These are phyloP conservation scores for Suillus variegatus DNA, from an alignment of 768 basidiomycete species.

Conservation along the genomic window DNA sequence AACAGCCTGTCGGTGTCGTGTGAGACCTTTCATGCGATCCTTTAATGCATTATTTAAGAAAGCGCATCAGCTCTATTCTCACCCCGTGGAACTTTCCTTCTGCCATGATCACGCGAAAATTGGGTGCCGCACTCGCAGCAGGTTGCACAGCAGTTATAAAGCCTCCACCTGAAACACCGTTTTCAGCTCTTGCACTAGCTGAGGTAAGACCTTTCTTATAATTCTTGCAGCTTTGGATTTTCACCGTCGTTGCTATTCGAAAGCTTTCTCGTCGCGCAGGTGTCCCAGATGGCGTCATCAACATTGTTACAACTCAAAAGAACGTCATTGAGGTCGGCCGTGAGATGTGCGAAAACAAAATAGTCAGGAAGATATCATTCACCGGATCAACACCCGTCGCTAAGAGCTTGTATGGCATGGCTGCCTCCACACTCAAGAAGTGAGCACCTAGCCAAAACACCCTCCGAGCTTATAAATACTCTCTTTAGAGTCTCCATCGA, in stretches of 20 bases:
- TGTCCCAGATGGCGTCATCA: slow-evolving; percentile 92
- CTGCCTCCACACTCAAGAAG: slow-evolving; percentile 84
- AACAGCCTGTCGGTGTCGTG: slow-evolving; percentile 82
- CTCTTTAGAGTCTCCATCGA: slow-evolving; percentile 64
- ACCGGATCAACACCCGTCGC: slow-evolving; percentile 87
- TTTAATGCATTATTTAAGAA: slow-evolving; percentile 2
- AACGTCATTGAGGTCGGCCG: slow-evolving; percentile 86
- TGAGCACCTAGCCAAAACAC: slow-evolving; percentile 33
- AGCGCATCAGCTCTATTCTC: slow-evolving; percentile 59
- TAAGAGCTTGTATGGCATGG: slow-evolving; percentile 70
- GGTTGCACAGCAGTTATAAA: slow-evolving; percentile 98
- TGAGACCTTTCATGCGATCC: slow-evolving; percentile 25
- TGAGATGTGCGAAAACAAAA: slow-evolving; percentile 89
- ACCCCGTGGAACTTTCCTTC: slow-evolving; percentile 96
- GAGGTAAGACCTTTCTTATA: slow-evolving; percentile 53
- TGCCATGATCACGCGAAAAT: slow-evolving; percentile 92
- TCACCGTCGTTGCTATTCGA: background rate
- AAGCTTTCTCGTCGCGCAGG: slow-evolving; percentile 89
- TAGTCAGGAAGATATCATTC: slow-evolving; percentile 87
- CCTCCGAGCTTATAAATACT: slow-evolving; percentile 7
- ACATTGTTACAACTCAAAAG: slow-evolving; percentile 87
- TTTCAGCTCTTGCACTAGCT: slow-evolving; percentile 87
- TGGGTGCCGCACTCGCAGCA: slow-evolving; percentile 87
- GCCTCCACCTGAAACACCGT: slow-evolving; percentile 93
- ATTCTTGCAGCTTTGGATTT: background rate